Evolutionary conservation across 257 asterid species (phyloP).

Genomic region (Dorcoceras hygrometricum): DNA sequence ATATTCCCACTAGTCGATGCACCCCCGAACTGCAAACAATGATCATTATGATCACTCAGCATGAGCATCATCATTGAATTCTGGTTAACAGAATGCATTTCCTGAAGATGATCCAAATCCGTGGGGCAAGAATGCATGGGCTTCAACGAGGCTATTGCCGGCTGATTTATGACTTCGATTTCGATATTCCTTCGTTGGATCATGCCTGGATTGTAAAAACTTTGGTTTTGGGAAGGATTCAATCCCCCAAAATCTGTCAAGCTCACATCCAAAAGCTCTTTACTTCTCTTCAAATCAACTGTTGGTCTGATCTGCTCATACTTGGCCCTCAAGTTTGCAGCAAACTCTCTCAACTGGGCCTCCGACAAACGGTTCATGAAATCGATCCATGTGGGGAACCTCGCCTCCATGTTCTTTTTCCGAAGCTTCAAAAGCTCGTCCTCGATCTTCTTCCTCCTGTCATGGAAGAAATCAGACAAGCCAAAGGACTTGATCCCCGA

Average conservation of each 20-base stretch:
- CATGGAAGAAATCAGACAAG: conserved; percentile 43
- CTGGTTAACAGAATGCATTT: conserved; percentile 22
- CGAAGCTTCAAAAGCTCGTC: conserved; percentile 45
- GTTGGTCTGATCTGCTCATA: conserved; percentile 23
- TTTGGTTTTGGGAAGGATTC: conserved; percentile 6
- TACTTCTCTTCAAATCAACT: conserved; percentile 27
- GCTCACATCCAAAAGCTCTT: conserved; percentile 11
- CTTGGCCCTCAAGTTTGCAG: conserved; percentile 24
- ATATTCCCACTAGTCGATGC: conserved; percentile 18
- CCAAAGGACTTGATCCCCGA: conserved; percentile 38
- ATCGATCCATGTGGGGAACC: conserved; percentile 36
- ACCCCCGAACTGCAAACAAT: conserved; percentile 28
- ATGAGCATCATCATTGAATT: conserved; percentile 41
- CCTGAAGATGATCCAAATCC: conserved; percentile 23
- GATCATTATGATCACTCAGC: conserved; percentile 30
- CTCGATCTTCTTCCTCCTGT: conserved; percentile 41
- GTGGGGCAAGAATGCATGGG: conserved; percentile 25
- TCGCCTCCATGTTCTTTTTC: conserved; percentile 41
- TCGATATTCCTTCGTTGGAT: conserved; percentile 26
- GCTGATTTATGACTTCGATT: conserved; percentile 25
- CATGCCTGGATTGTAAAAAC: conserved; percentile 10
- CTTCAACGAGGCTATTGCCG: conserved; percentile 7
- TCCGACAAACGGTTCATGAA: conserved; percentile 27
- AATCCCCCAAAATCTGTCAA: conserved; percentile 18
- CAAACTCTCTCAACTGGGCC: conserved; percentile 37